phyloP scores from a whole-genome alignment of 2,329 filamentous ascomycete genomes.

The Ascochyta koolunga region DNA sequence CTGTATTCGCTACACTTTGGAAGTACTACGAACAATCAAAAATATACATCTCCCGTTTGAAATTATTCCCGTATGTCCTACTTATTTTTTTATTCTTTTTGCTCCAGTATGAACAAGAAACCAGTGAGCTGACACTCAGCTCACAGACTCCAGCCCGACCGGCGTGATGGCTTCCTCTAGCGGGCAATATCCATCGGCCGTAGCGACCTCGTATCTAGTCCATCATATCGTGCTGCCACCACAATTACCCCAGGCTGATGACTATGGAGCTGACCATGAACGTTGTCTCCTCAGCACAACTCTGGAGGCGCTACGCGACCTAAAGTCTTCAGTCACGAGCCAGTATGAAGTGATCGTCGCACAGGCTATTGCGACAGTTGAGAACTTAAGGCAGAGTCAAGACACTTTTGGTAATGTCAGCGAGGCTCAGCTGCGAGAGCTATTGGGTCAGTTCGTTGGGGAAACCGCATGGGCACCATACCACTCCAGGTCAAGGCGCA shows the following conservation, averaged over 20 bases:
- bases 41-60: too few relatives aligned
- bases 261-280: conserved; percentile 25
- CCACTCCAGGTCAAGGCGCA: conserved; percentile 53
- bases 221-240: conserved; percentile 59
- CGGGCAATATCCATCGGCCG: neutral
- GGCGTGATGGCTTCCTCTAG: conserved; percentile 12
- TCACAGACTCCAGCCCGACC: neutral
- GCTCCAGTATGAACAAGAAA: too few relatives aligned
- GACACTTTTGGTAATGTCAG: conserved; percentile 18
- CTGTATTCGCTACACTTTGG: too few relatives aligned
- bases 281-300: conserved; percentile 18
- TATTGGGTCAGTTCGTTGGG: conserved; percentile 24
- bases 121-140: neutral
- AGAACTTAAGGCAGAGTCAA: conserved; percentile 20
- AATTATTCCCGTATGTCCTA: too few relatives aligned
- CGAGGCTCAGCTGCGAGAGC: conserved; percentile 12
- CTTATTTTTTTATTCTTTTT: too few relatives aligned
- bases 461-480: conserved; percentile 24
- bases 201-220: conserved; percentile 16
- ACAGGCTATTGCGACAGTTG: conserved; percentile 17
- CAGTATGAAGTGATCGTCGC: conserved; percentile 1
- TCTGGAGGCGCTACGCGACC: conserved; percentile 16
- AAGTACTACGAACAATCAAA: neutral
- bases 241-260: conserved; percentile 51
- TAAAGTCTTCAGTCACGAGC: conserved; percentile 7